Evolutionary conservation across 2,329 filamentous ascomycete genomes (phyloP), one percentile per base, ranked within the genome.

Genomic region (Alternaria arborescens): DNA sequence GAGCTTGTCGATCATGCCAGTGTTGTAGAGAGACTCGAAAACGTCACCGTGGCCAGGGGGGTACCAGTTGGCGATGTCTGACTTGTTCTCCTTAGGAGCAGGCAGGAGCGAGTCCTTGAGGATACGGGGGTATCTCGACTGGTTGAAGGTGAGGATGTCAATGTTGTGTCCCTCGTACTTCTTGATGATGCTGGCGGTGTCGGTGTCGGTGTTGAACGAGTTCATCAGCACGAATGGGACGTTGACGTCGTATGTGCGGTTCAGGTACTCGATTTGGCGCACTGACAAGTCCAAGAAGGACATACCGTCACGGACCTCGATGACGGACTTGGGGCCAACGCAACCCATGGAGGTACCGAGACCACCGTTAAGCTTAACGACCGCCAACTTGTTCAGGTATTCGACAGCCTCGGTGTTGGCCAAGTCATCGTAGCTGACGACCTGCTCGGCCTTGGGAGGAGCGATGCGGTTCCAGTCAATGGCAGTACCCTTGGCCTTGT

Each of bases 141-240:
- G 95, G 87, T 99, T 99, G 90, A 99, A 99, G 80, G 95, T 98
- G 80, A 98, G 87, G 81, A 99, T 98, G 79, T 99, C 95, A 77
- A 99, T 96, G 81, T 97, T 97, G 88, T 99, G 95, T 68, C 95
- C 95, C 85, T 99, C 94, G 84, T 98, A 99, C 87, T 99, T 99
- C 89, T 99, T 99, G 86, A 99, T 99, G 83, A 99, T 99, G 82
- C 93, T 93, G 66, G 94, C 93, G 52, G 95, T 99, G 79, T 99
- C 95, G 75, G 94, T 89, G 81, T 99, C 94, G 79, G 95, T 99
- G 88, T 99, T 99, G 91, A 99, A 99, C 57, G 95, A 98, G 90
- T 99, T 99, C 95, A 99, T 99, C 74, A 99, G 90, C 71, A 99
- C 89, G 82, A 99, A 97, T 50, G 95, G 95, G 34, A 99, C 95